Base-by-base conservation (phyloP, 768 basidiomycete genomes). In the Russula virescens region DNA sequence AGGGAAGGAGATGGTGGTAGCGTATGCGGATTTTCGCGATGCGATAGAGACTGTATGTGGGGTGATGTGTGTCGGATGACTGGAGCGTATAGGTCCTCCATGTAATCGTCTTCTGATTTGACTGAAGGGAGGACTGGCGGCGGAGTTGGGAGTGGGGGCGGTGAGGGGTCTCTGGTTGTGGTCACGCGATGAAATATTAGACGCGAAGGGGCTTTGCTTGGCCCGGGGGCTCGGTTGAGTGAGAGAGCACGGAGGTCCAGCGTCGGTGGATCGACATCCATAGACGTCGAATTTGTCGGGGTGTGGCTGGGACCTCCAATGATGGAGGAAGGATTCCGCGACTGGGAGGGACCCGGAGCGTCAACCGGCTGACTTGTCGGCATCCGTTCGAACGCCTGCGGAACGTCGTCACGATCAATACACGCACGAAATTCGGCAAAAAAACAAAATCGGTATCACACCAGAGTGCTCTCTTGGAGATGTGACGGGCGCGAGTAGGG, bases 161-260 rank as follows among this genome's bases (percentile, higher is more conserved):
- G 34, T 3, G 62, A 31, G 19, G 26, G 50, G 16, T 38, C 9
- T 45, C 31, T 53, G 28, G 51, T 16, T 11, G 51, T 16, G 28
- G 56, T 55, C 14, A 21, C 3, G 21, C 18, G 52, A 18, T 49
- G 16, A 18, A 54, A 5, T 9, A 50, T 18, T 19, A 47, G 26
- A 14, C 34, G 42, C n/a, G 55, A 51, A 31, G 38, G 38, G 8
- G 46, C 26, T 16, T 42, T 49, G 23, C 31, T 51, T 25, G 48
- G 18, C 8, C 42, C 54, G 25, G 49, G 31, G 16, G 56, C 16
- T 4, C 50, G 50, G 51, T 45, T 48, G 34, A 63, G 46, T 42
- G 58, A 45, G 25, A 63, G 62, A 26, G 58, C 54, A 57, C 53
- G 53, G 43, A 66, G 65, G 43, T 66, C 66, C 16, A 58, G 31